Evolutionary conservation across 148 eudicot genomes (phyloP).

Genomic region (Vaccinium darrowii): DNA sequence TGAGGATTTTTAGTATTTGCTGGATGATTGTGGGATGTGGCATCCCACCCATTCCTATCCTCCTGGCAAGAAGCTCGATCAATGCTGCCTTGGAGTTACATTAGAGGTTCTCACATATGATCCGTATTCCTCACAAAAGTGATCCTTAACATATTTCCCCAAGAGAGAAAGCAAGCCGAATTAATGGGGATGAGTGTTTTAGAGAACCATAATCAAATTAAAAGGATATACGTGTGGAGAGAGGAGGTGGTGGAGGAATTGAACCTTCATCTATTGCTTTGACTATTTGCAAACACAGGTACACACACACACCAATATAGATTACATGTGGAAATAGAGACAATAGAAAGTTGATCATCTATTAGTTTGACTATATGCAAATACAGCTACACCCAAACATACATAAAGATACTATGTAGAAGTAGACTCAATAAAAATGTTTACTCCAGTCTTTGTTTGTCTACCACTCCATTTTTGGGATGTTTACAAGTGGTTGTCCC

Average conservation of each 20-base stretch:
- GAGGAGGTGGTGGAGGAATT: not conserved
- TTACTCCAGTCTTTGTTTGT: not conserved
- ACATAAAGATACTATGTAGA: not conserved
- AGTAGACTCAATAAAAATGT: not conserved
- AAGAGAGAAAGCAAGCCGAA: not conserved
- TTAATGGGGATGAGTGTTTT: not conserved
- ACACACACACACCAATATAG: not conserved
- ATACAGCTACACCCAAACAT: not conserved
- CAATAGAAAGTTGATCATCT: not conserved
- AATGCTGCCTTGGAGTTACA: not conserved
- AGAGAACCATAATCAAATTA: not conserved
- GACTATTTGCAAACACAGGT: not conserved
- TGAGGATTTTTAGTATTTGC: not conserved
- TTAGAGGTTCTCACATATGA: not conserved
- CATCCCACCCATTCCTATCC: not conserved
- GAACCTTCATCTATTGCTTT: not conserved
- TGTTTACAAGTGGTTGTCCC: not conserved
- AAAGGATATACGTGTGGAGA: not conserved
- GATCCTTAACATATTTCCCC: not conserved
- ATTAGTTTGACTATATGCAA: not conserved
- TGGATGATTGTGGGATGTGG: not conserved
- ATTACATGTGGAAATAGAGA: not conserved
- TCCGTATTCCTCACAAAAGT: not conserved
- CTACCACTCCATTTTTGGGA: not conserved
- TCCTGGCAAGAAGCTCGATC: not conserved